Conservation (phyloP, 805 yeast genomes). For the Metahyphopichia silvanorum region DNA sequence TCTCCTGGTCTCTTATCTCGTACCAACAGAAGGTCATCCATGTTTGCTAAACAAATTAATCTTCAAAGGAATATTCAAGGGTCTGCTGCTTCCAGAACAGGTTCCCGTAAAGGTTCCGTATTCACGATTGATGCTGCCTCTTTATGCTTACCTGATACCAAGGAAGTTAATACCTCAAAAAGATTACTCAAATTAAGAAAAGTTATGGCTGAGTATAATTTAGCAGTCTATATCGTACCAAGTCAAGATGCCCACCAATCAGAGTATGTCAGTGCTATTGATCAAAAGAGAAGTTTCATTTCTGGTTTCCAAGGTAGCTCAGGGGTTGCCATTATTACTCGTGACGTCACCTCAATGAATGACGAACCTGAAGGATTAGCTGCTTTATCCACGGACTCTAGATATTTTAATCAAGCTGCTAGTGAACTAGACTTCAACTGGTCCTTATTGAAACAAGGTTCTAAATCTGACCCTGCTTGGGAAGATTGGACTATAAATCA, state of each 20-base stretch:
- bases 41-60: constrained; percentile 43
- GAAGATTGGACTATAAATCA: constrained; percentile 54
- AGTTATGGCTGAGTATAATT: constrained; percentile 43
- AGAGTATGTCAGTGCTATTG: constrained; percentile 54
- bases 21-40: constrained; percentile 56
- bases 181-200: constrained; percentile 62
- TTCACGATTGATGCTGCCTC: constrained; percentile 40
- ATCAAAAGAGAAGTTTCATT: constrained; percentile 54
- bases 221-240: constrained; percentile 57
- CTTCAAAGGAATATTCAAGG: constrained; percentile 23
- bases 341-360: constrained; percentile 51
- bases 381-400: constrained; percentile 57
- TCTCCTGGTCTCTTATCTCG: constrained; percentile 79
- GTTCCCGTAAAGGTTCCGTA: constrained; percentile 38
- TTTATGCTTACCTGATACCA: constrained; percentile 39
- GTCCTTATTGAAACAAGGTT: constrained; percentile 52
- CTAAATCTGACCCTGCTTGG: constrained; percentile 51
- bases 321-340: constrained; percentile 56
- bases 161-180: constrained; percentile 58
- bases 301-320: constrained; percentile 62
- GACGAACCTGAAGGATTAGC: constrained; percentile 53
- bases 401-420: constrained; percentile 58
- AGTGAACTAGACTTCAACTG: constrained; percentile 61
- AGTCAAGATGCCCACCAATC: constrained; percentile 64
- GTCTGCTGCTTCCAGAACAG: constrained; percentile 20